Conservation (phyloP, 495 filamentous ascomycete genomes). For the Gamarada debralockiae region DNA sequence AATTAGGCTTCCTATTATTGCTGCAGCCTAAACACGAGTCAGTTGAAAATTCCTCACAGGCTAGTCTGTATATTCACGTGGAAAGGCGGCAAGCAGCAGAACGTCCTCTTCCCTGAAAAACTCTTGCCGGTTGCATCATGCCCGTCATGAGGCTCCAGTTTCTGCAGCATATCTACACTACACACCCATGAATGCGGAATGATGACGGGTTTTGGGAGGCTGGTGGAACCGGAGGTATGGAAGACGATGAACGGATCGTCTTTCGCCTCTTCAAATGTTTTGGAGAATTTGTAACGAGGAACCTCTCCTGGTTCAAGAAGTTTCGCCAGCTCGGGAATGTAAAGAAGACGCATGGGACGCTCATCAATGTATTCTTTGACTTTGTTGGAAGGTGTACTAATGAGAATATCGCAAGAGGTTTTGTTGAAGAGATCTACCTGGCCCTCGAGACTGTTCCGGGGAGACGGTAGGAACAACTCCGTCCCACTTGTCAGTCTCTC, state of each 20-base stretch:
- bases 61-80: too few relatives aligned
- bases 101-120: too few relatives aligned
- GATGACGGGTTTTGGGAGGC: slow-evolving; percentile 46
- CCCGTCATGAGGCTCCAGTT: too few relatives aligned
- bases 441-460: slow-evolving; percentile 40
- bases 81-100: too few relatives aligned
- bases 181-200: too few relatives aligned
- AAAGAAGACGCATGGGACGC: slow-evolving; percentile 16
- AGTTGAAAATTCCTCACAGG: too few relatives aligned
- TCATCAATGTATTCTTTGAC: not conserved
- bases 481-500: not conserved
- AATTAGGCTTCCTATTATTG: too few relatives aligned
- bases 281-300: slow-evolving; percentile 17
- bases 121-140: too few relatives aligned
- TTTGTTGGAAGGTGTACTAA: not conserved
- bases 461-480: slow-evolving; percentile 31
- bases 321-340: slow-evolving; percentile 13
- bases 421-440: slow-evolving; percentile 40
- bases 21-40: too few relatives aligned
- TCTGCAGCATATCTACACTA: too few relatives aligned
- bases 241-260: slow-evolving; percentile 42
- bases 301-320: slow-evolving; percentile 20
- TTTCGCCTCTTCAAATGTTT: slow-evolving; percentile 22
- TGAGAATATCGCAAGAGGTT: slow-evolving; percentile 31
- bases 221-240: slow-evolving; percentile 62